phyloP scores from a whole-genome alignment of 148 eudicot species.

The Camellia sinensis region DNA sequence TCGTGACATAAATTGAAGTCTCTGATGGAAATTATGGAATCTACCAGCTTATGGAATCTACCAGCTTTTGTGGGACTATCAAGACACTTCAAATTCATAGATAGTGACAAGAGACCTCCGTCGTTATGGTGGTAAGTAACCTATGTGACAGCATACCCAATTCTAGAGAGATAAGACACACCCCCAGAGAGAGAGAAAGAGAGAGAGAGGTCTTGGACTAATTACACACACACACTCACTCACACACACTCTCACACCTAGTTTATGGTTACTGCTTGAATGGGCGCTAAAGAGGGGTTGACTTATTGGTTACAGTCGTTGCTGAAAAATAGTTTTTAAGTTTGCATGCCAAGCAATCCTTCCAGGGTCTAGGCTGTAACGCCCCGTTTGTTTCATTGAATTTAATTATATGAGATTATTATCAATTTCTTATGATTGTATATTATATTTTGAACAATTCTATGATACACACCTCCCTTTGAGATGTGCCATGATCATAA shows the following conservation, averaged over 20 bases:
- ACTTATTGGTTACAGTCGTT: not conserved
- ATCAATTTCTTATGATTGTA: too few species aligned
- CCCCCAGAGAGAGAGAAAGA: too few species aligned
- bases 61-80: not conserved
- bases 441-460: too few species aligned
- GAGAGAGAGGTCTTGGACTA: too few species aligned
- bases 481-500: too few species aligned
- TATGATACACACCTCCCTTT: too few species aligned
- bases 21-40: not conserved
- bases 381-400: too few species aligned
- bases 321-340: not conserved
- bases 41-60: not conserved
- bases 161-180: not conserved
- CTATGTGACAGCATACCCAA: constrained; percentile 11
- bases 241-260: too few species aligned
- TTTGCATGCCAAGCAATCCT: not conserved
- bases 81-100: not conserved
- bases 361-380: not conserved
- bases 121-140: constrained; percentile 12
- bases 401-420: too few species aligned
- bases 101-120: not conserved
- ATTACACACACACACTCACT: too few species aligned
- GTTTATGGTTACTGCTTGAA: too few species aligned
- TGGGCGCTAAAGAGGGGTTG: not conserved
- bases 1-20: not conserved